Base-by-base conservation (phyloP, 2,329 filamentous ascomycete genomes). In the Ampelomyces quisqualis region DNA sequence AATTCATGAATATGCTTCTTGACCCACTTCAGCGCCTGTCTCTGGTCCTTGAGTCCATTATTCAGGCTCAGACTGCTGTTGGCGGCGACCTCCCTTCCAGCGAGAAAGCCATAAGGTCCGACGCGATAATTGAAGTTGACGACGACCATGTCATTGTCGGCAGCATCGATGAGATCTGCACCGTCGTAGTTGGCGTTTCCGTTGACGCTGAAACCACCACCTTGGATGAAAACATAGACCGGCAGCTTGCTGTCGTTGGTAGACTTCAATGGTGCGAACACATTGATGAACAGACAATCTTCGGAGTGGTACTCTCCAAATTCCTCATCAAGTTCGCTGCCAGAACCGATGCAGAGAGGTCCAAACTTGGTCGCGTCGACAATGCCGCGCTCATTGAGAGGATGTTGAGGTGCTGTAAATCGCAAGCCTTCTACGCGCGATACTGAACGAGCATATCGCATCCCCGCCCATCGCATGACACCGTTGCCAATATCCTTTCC, bases 391-490 rank as follows among this genome's bases (percentile, higher is more conserved):
- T 72, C 68, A 2, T 62, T 52, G 0, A 68, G 48, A 2, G 86
- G 86, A 60, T 87, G 82, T 54, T 77, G 71, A 0, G 88, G 85
- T 9, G 81, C 80, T 38, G 75, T 72, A 58, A 90, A 91, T 14
- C 88, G 62, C 30, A 64, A 38, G 21, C 65, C 62, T 14, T 66
- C 58, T 15, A 62, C 35, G 8, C 62, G 53, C 7, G 64, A 63
- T 2, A 58, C 49, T 18, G 47, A 59, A 14, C 64, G 54, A 27
- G 86, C 87, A 70, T 81, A 93, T 29, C 85, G 79, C 49, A 93
- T 80, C 1, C 86, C 87, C 6, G 88, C 75, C 85, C 85, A 91
- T 63, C 84, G 76, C 2, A 78, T 81, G 33, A 89, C 70, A 1
- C 82, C 84, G 52, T 79, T 78, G 0, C 66, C 52, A 1, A 77